phyloP scores from a whole-genome alignment of 2,329 filamentous ascomycete genomes.

The Pseudogymnoascus verrucosus region DNA sequence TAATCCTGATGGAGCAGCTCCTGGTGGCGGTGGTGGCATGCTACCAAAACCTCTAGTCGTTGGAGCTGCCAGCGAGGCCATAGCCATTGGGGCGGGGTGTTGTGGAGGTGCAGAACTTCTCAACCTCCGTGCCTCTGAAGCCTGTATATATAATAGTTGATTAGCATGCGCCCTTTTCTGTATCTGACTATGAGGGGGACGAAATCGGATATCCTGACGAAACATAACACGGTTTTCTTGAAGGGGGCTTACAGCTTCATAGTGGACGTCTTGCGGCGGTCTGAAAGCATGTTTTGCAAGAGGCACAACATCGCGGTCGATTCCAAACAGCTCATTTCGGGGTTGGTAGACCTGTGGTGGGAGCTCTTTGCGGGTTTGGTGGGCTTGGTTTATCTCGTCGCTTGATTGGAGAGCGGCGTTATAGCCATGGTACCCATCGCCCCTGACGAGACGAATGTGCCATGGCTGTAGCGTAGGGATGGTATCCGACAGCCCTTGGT shows the following conservation, averaged over 20 bases:
- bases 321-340: constrained; percentile 32
- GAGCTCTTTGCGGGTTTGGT: constrained; percentile 25
- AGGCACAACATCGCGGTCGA: neutral
- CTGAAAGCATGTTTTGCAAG: neutral
- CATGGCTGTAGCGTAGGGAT: constrained; percentile 40
- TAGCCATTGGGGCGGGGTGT: neutral
- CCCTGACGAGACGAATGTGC: constrained; percentile 35
- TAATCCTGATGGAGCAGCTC: neutral
- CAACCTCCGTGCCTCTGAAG: neutral
- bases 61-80: neutral
- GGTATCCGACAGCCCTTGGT: constrained; percentile 39
- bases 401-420: constrained; percentile 18
- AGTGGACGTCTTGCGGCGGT: neutral
- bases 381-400: constrained; percentile 28
- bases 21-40: neutral
- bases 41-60: neutral
- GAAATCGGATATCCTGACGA: neutral
- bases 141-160: neutral
- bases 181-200: neutral
- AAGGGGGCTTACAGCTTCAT: neutral
- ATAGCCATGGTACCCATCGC: constrained; percentile 9
- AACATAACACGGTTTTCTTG: neutral
- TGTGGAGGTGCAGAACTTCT: neutral
- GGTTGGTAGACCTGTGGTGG: constrained; percentile 25
- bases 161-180: neutral